Evolutionary conservation across 176 grass and related monocot species (phyloP), one percentile per base, ranked within the genome.

Genomic region (Rhipidocladum racemiflorum): DNA sequence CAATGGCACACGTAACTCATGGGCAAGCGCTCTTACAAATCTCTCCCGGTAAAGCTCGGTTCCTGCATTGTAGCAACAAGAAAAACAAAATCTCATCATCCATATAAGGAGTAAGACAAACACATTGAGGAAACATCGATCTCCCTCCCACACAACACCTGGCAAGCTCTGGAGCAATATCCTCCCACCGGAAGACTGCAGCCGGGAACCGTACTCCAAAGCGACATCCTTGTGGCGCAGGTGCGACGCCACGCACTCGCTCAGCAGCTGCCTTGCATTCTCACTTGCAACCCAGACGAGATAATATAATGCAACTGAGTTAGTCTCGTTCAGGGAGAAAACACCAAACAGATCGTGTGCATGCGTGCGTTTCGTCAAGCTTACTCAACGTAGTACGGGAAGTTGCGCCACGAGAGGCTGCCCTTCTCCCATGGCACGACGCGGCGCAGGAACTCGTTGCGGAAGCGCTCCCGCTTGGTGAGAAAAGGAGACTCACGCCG

Each of bases 11-110:
- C 70, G 73, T 35, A 98, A 78, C 85, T 98, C 92, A 77, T 72
- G 80, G 54, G 96, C 96, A 72, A 98, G 63, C 20, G 92, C 92
- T 74, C 91, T 93, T 45, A 98, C 85, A 25, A 93, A 53, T 83
- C 96, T 91, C 76, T 98, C 96, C 44, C 85, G 79, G 44, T 93
- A 95, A 55, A 98, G 90, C 54, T 98, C 96, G 38, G 96, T 98
- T 84, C 96, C 96, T 98, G 78, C 40, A 87, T 49, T 76, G 32
- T 35, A 77, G 56, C 4, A 56, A 44, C 9, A 38, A 34, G 24
- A 23, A 66, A 46, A 36, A 32, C 8, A 83, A 25, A 39, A 65
- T 77, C 16, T 35, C 57, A 66, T 56, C 28, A 67, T 30, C 44
- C 27, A 75, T 45, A 16, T 36, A 70, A 62, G 35, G 17, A 75